These are phyloP conservation scores for Microcera coccophila DNA, from an alignment of 2,329 filamentous ascomycete genomes.

Conservation along the genomic window DNA sequence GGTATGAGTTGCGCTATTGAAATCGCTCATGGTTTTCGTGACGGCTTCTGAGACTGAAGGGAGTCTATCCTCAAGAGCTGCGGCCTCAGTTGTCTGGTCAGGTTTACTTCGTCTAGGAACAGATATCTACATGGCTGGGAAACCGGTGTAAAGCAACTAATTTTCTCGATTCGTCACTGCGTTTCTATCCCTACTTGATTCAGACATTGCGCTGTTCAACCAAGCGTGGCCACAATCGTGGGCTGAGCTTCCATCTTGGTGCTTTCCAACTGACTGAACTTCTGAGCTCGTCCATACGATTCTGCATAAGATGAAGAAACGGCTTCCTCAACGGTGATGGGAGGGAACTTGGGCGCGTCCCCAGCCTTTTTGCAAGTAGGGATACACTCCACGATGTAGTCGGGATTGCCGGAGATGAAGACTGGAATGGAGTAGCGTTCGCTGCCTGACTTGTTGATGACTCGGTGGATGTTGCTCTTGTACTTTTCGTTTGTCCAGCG, in stretches of 20 bases:
- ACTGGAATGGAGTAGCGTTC: constrained; percentile 56
- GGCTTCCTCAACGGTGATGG: constrained; percentile 31
- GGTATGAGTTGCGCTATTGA: no score
- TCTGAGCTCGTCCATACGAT: constrained; percentile 30
- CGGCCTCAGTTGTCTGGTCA: no score
- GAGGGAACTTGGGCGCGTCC: constrained; percentile 27
- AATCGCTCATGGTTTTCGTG: no score
- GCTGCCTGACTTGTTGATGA: constrained; percentile 48
- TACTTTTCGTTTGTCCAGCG: constrained; percentile 51
- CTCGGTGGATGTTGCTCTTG: constrained; percentile 51
- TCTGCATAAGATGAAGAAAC: constrained; percentile 33
- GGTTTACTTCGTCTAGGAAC: no score
- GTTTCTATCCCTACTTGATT: no score
- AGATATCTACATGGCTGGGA: no score
- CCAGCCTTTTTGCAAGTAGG: constrained; percentile 26
- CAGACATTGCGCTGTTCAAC: no score
- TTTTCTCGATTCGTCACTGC: no score
- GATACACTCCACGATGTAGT: constrained; percentile 35
- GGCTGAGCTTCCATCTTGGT: background rate
- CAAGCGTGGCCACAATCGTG: no score
- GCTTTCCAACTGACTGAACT: constrained; percentile 29
- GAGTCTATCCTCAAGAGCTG: no score
- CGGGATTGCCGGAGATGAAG: constrained; percentile 53
- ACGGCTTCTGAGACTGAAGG: no score
- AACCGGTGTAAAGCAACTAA: no score